phyloP scores from a whole-genome alignment of 345 rosid species.

The Salix caprea region DNA sequence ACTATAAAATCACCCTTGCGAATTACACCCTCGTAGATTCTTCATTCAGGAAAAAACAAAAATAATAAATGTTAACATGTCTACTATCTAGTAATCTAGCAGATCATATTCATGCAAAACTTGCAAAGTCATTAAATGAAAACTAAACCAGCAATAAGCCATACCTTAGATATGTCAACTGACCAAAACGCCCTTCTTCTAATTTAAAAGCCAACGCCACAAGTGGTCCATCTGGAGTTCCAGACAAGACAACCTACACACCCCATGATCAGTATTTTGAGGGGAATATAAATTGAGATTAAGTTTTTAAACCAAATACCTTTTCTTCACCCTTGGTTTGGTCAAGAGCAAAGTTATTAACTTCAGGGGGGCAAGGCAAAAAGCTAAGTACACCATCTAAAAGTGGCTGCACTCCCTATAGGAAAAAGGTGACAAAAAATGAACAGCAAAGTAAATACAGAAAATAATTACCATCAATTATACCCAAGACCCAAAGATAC shows the following conservation, averaged over 20 bases:
- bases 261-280: conserved; percentile 2
- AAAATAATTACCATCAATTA: background rate
- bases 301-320: conserved; percentile 36
- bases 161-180: conserved; percentile 84
- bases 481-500: background rate
- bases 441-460: conserved; percentile 1
- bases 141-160: background rate
- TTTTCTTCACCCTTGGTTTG: conserved; percentile 81
- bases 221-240: conserved; percentile 92
- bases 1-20: conserved; percentile 88
- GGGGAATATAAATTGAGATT: background rate
- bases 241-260: conserved; percentile 64
- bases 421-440: conserved; percentile 5
- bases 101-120: background rate
- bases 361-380: conserved; percentile 92
- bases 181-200: conserved; percentile 98
- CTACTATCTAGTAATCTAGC: background rate
- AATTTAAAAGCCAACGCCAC: conserved; percentile 97
- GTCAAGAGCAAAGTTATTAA: conserved; percentile 87
- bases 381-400: conserved; percentile 80
- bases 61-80: background rate
- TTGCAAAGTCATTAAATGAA: background rate
- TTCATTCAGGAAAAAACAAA: conserved; percentile 24
- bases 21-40: conserved; percentile 90
- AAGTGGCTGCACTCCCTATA: conserved; percentile 93